Conservation (phyloP, 257 asterid species). For the Solanum habrochaites region DNA sequence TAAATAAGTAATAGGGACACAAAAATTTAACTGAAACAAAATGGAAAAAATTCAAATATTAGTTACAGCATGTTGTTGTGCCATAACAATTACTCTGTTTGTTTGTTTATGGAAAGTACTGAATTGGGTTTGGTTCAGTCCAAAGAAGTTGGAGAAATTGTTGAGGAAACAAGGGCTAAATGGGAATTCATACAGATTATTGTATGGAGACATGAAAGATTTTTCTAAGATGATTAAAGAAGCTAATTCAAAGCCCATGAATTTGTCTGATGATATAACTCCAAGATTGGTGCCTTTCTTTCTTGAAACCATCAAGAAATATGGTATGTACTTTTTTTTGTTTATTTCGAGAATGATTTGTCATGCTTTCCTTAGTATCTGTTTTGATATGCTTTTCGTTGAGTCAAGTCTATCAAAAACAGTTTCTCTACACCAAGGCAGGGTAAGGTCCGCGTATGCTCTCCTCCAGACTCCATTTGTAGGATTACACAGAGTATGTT, state of each 20-base stretch:
- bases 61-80: not conserved
- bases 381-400: no score
- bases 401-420: no score
- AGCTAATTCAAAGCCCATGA: not conserved
- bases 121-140: conserved; percentile 8
- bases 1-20: not conserved
- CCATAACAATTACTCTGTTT: not conserved
- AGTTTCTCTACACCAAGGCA: not conserved
- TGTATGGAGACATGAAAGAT: conserved; percentile 6
- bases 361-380: not conserved
- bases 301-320: not conserved
- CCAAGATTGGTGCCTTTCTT: not conserved
- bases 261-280: not conserved
- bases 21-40: not conserved
- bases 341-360: not conserved
- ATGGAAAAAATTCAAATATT: not conserved
- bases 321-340: not conserved
- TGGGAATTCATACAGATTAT: conserved; percentile 21
- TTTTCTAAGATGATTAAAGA: not conserved
- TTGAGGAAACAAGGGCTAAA: conserved; percentile 17
- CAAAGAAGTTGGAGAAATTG: conserved; percentile 5
- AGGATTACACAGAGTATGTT: not conserved
- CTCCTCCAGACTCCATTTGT: not conserved
- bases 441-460: not conserved
- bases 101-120: not conserved